phyloP scores from a whole-genome alignment of 441 rosid genomes.

The Gossypium schwendimanii region DNA sequence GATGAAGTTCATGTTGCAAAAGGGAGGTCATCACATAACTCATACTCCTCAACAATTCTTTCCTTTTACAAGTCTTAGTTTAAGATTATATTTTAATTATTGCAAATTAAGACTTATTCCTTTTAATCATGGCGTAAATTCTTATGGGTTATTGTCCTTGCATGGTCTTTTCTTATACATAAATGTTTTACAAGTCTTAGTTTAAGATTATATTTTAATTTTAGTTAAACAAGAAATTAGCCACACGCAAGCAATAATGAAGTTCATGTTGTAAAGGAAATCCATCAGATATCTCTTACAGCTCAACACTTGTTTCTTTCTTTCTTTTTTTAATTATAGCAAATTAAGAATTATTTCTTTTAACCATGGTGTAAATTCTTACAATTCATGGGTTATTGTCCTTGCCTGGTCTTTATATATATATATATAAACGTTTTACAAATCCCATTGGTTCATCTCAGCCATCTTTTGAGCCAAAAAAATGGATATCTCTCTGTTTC shows the following conservation, averaged over 20 bases:
- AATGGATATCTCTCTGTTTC: conserved; percentile 1
- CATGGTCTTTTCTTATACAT: too few species aligned
- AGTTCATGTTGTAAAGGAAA: neutral
- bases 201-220: neutral
- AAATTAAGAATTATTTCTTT: neutral
- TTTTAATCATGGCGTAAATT: too few species aligned
- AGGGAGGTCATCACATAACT: too few species aligned
- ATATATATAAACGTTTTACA: too few species aligned
- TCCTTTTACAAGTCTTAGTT: too few species aligned
- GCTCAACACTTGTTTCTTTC: neutral
- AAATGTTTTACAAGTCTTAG: too few species aligned
- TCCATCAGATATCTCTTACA: neutral
- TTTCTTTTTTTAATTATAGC: neutral
- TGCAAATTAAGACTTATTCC: too few species aligned
- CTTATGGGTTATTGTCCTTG: too few species aligned
- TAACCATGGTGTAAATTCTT: neutral
- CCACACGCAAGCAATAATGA: neutral
- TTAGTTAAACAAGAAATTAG: neutral
- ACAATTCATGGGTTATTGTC: neutral
- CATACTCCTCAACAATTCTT: too few species aligned
- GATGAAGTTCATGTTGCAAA: neutral
- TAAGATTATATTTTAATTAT: too few species aligned
- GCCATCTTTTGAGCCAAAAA: neutral
- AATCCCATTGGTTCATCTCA: neutral
- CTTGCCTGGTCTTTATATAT: neutral